Conservation (phyloP, 371 early-diverging fungal genomes). For the Mucor irregularis region DNA sequence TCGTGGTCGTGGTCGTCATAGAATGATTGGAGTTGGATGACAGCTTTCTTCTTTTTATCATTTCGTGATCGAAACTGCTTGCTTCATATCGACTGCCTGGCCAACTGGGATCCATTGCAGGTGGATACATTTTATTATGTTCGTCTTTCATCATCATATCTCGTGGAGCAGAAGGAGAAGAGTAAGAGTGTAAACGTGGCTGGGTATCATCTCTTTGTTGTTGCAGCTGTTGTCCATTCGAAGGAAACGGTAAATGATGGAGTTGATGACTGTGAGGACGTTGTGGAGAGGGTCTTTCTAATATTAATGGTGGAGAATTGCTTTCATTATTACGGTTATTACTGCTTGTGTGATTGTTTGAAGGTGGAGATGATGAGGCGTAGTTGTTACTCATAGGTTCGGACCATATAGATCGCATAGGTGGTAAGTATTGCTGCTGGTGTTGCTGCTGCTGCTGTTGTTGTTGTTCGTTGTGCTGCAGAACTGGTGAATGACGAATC, state of each 20-base stretch:
- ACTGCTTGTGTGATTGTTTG: background rate
- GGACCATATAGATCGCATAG: constrained; percentile 20
- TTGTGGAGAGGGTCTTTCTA: background rate
- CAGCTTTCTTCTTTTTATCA: constrained; percentile 7
- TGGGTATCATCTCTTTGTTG: constrained; percentile 8
- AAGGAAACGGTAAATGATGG: background rate
- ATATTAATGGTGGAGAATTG: background rate
- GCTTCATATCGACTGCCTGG: constrained; percentile 25
- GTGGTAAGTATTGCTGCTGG: constrained; percentile 15
- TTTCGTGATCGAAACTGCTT: constrained; percentile 13
- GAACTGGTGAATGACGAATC: constrained; percentile 13
- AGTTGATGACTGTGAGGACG: background rate
- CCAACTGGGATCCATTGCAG: constrained; percentile 21
- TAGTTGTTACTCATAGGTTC: background rate
- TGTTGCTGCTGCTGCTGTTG: background rate
- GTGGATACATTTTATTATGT: background rate
- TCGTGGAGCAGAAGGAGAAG: constrained; percentile 1
- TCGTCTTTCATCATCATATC: background rate
- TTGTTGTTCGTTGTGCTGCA: background rate
- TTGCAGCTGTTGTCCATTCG: background rate
- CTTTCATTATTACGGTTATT: background rate
- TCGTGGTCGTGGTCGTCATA: no score
- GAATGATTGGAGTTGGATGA: constrained; percentile 1
- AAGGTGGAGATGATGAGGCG: background rate
- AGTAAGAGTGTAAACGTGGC: constrained; percentile 11